These are phyloP conservation scores for Fusarium subglutinans DNA, from an alignment of 2,329 filamentous ascomycete species.

Conservation along the genomic window DNA sequence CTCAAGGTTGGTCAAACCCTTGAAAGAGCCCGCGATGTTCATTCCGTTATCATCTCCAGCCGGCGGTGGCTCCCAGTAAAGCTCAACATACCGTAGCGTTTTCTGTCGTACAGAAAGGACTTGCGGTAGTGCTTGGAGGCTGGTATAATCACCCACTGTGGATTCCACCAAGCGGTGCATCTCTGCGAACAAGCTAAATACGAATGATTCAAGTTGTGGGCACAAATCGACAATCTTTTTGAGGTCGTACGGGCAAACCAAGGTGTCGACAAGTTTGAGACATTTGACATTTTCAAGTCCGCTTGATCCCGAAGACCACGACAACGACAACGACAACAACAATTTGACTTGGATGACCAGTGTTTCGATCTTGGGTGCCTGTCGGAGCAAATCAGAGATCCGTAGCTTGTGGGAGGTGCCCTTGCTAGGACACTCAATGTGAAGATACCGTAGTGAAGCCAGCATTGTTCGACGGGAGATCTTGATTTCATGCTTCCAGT, in stretches of 20 bases:
- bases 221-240: background rate
- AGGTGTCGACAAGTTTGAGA: background rate
- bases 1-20: background rate
- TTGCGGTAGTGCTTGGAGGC: background rate
- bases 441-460: background rate
- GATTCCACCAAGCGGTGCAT: accelerated
- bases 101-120: background rate
- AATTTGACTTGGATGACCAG: background rate
- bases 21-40: background rate
- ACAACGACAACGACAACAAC: accelerated
- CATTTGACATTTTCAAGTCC: background rate
- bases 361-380: background rate
- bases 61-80: background rate
- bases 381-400: background rate
- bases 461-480: accelerated
- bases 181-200: no score
- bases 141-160: accelerated
- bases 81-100: background rate
- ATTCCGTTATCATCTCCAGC: accelerated
- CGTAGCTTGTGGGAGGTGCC: accelerated
- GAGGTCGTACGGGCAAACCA: accelerated
- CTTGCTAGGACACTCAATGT: accelerated
- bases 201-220: background rate
- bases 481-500: accelerated
- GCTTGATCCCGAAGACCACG: accelerated